Conservation (phyloP, 169 alveolate species). For the Theileria parva region DNA sequence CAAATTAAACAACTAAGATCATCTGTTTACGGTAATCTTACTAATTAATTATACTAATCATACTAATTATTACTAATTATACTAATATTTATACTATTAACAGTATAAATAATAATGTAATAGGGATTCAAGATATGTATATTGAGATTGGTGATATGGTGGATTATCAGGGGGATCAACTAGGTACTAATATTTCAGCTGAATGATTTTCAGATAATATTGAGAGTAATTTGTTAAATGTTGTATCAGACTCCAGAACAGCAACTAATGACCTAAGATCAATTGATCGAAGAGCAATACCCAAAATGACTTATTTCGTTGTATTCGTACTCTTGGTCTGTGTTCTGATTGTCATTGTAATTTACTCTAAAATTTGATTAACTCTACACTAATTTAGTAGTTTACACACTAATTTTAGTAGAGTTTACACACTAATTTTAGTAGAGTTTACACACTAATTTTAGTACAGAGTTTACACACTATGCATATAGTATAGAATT, state of each 20-base stretch:
- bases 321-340: not conserved
- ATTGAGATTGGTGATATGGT: slow-evolving; percentile 62
- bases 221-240: slow-evolving; percentile 54
- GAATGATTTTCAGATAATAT: slow-evolving; percentile 32
- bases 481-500: not conserved
- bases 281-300: slow-evolving; percentile 7
- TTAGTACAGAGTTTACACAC: not conserved
- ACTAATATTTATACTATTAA: not conserved
- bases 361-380: slow-evolving; percentile 5
- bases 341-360: not conserved
- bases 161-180: slow-evolving; percentile 66
- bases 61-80: not conserved
- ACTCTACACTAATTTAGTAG: not conserved
- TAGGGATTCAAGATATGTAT: slow-evolving; percentile 60
- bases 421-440: not conserved
- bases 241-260: slow-evolving; percentile 38
- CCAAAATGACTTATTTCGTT: slow-evolving; percentile 11
- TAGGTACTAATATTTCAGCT: slow-evolving; percentile 22
- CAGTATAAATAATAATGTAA: not conserved
- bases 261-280: slow-evolving; percentile 23
- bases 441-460: not conserved
- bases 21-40: slow-evolving; percentile 38
- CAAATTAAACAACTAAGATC: slow-evolving; percentile 45
- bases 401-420: not conserved
- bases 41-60: not conserved